phyloP scores from a whole-genome alignment of 192 early-diverging fungal species.

The Tieghemiomyces parasiticus region DNA sequence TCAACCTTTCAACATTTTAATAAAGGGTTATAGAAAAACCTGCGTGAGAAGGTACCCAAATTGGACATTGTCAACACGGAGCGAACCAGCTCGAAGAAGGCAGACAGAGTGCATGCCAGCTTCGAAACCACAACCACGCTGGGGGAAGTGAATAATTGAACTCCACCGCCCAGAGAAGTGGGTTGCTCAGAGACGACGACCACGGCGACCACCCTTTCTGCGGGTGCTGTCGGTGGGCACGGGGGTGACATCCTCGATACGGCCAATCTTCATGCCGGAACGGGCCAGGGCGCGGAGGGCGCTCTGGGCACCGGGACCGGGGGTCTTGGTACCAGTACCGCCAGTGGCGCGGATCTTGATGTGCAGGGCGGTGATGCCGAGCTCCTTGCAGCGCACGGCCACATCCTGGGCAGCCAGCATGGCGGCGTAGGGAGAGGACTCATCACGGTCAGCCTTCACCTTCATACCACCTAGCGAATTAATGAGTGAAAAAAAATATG shows the following conservation, averaged over 20 bases:
- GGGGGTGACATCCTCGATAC: constrained; percentile 98
- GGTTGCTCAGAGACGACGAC: constrained; percentile 97
- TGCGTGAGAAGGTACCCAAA: too few relatives aligned
- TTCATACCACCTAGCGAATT: constrained; percentile 93
- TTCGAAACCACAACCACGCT: too few relatives aligned
- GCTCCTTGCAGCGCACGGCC: constrained; percentile 95
- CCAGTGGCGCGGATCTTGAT: constrained; percentile 99
- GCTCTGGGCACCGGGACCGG: constrained; percentile 93
- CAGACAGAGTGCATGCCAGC: too few relatives aligned
- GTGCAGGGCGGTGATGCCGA: constrained; percentile 99
- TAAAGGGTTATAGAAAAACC: too few relatives aligned
- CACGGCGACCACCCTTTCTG: constrained; percentile 98
- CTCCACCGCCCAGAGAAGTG: too few relatives aligned
- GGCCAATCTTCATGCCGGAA: constrained; percentile 97
- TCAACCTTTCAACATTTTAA: too few relatives aligned
- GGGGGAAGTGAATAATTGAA: too few relatives aligned
- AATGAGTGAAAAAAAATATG: too few relatives aligned
- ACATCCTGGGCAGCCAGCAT: constrained; percentile 99
- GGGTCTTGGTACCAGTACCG: constrained; percentile 96
- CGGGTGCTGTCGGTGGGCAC: constrained; percentile 98
- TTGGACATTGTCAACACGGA: too few relatives aligned
- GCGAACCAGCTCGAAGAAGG: too few relatives aligned
- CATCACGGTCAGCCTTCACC: constrained; percentile 99
- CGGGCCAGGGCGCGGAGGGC: constrained; percentile 98
- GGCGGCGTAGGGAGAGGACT: constrained; percentile 98